Evolutionary conservation across 768 basidiomycete genomes (phyloP).

Genomic region (Amanita rimosa): DNA sequence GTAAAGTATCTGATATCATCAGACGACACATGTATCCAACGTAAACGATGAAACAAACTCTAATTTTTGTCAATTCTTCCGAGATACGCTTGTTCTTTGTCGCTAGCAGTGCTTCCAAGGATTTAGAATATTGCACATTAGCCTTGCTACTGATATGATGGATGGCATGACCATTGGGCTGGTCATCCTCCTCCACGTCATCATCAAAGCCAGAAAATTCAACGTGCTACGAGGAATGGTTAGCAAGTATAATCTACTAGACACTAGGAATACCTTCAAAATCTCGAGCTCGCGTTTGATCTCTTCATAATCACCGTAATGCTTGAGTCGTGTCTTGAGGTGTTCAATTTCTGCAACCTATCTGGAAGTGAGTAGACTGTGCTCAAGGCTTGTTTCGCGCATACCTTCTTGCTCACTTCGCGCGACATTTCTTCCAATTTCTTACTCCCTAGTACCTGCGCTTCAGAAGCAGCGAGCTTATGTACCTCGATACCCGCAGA

Average conservation of each 20-base stretch:
- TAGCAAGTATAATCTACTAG: background rate
- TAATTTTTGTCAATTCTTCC: slow-evolving; percentile 86
- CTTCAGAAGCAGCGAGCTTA: slow-evolving; percentile 33
- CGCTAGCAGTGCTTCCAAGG: slow-evolving; percentile 84
- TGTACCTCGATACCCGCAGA: slow-evolving; percentile 57
- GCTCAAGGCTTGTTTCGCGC: background rate
- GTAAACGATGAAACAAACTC: slow-evolving; percentile 31
- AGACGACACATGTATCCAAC: background rate
- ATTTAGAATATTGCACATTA: slow-evolving; percentile 64
- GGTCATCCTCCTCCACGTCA: slow-evolving; percentile 49
- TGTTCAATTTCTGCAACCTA: slow-evolving; percentile 57
- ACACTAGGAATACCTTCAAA: slow-evolving; percentile 69
- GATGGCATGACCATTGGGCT: slow-evolving; percentile 29
- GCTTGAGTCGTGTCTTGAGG: slow-evolving; percentile 57
- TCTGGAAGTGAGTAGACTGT: slow-evolving; percentile 1
- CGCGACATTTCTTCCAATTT: slow-evolving; percentile 48
- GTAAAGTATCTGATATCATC: slow-evolving; percentile 54
- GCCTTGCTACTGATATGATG: slow-evolving; percentile 84
- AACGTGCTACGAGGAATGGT: slow-evolving; percentile 54
- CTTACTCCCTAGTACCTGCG: slow-evolving; percentile 35
- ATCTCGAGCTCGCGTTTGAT: slow-evolving; percentile 97
- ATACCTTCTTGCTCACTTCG: slow-evolving; percentile 47
- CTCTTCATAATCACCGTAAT: slow-evolving; percentile 87
- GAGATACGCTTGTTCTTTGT: slow-evolving; percentile 89
- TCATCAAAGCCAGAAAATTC: slow-evolving; percentile 89